phyloP scores from a whole-genome alignment of 768 basidiomycete species.

The button mushroom (Agaricus bisporus) region DNA sequence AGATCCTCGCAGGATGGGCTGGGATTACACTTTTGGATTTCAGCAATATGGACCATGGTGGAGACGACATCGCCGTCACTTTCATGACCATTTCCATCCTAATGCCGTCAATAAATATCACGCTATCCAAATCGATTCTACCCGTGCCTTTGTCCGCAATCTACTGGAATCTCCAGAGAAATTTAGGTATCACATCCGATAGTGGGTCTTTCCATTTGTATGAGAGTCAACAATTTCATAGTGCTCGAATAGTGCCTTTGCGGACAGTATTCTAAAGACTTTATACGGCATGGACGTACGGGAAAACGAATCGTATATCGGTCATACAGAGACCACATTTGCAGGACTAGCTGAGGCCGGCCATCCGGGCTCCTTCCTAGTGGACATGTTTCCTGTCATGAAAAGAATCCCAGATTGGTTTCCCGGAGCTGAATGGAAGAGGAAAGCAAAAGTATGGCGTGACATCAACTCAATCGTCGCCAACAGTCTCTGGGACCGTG shows the following conservation, averaged over 20 bases:
- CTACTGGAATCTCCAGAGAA: no score
- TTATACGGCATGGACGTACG: constrained; percentile 26
- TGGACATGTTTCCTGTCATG: constrained; percentile 27
- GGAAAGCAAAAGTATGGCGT: constrained; percentile 24
- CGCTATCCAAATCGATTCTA: not conserved
- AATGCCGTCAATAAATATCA: not conserved
- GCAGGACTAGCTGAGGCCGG: constrained; percentile 20
- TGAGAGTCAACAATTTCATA: not conserved
- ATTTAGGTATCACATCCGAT: no score
- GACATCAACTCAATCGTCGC: constrained; percentile 22
- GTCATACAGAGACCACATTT: constrained; percentile 23
- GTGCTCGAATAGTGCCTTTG: constrained; percentile 24
- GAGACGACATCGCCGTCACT: constrained; percentile 36
- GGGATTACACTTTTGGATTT: constrained; percentile 39
- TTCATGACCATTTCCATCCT: constrained; percentile 14
- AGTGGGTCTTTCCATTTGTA: no score
- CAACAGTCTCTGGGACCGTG: no score
- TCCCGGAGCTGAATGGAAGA: constrained; percentile 32
- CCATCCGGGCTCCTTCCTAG: constrained; percentile 26
- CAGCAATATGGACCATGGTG: constrained; percentile 35
- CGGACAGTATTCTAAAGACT: constrained; percentile 22
- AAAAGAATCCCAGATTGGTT: constrained; percentile 32
- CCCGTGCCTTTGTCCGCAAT: no score
- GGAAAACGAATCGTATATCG: no score
- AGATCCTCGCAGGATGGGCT: constrained; percentile 13